Evolutionary conservation across 371 early-diverging fungal genomes (phyloP), one percentile per base, ranked within the genome.

Genomic region (Batkoa obscura): DNA sequence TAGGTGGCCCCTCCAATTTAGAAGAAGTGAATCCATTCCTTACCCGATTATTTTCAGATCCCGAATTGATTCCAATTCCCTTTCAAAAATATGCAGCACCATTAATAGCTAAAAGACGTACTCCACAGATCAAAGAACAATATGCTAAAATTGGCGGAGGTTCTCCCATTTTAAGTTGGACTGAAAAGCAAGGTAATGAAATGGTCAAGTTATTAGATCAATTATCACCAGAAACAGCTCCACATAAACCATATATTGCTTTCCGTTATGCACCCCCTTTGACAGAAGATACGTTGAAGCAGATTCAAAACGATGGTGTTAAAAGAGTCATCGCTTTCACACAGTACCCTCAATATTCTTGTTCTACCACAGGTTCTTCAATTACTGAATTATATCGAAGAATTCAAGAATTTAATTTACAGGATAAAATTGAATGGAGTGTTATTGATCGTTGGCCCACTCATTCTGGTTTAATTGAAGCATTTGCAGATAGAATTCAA

Each of bases 301-400:
- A 78, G 54, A 91, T 94, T 83, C 71, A 83, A 47, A 56, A 62
- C 9, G 95, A 93, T 63, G 86, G 86, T 2, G 82, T 92, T 1
- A 68, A 76, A 54, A 76, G 87, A 3, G 94, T 86, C 6, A 73
- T 95, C 15, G 94, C 92, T 0, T 88, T 95, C 55, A 82, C 88
- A 0, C 86, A 93, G 64, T 95, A 95, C 66, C 94, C 94, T 53
- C 94, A 95, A 69, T 94, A 90, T 70, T 89, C 90, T 13, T 92
- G 96, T 62, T 86, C 93, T 0, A 95, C 96, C 15, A 92, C 94
- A 0, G 96, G 96, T 32, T 82, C 83, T 63, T 86, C 85, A 59
- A 68, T 95, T 59, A 95, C 93, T 64, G 90, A 94, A 66, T 73
- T 95, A 2, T 78, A 76, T 57, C 76, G 81, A 31, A 67, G 72